Base-by-base conservation (phyloP, 2,329 filamentous ascomycete species). In the Talaromyces pinophilus region DNA sequence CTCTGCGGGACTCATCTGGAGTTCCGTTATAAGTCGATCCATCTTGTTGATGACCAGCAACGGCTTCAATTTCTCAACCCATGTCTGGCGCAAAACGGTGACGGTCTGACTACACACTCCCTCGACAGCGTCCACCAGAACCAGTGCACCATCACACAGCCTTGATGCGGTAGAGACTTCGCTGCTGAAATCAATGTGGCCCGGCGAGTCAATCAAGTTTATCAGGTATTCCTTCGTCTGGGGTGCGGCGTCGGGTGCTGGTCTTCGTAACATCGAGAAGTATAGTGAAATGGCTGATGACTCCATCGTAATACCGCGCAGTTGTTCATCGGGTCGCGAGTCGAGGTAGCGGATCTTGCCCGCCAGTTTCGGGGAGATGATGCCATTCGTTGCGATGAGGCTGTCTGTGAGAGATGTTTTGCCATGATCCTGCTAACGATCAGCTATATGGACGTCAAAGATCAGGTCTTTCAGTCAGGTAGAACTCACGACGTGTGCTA, bases 291-390 rank as follows among this genome's bases (percentile, higher is more conserved):
- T 99, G 69, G 95, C 95, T 5, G 94, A 98, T 0, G 95, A 98
- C 79, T 99, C 95, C 95, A 99, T 99, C n/a, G 95, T 99, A 75
- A 99, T 99, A 65, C 95, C 95, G 70, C 95, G 90, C 17, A 92
- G 86, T 80, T 99, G 95, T 79, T 99, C 95, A 79, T 99, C 95
- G 1, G 94, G 94, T 52, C 95, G 86, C 25, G 95, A 98, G 81
- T 99, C 95, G 67, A 99, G 88, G 75, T 98, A 99, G 71, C 95
- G 90, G 79, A 99, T 96, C 84, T 98, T 98, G 78, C 95, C 95
- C 65, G 95, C 95, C 75, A 98, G 85, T 78, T 98, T 98, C 65
- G 94, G 92, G 35, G 95, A 98, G 75, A 99, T 99, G 82, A 99
- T 98, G 82, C 95, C 95, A 86, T 99, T 99, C 70, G 95, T 98